phyloP scores from a whole-genome alignment of 257 asterid species.

The Nicotiana tabacum region DNA sequence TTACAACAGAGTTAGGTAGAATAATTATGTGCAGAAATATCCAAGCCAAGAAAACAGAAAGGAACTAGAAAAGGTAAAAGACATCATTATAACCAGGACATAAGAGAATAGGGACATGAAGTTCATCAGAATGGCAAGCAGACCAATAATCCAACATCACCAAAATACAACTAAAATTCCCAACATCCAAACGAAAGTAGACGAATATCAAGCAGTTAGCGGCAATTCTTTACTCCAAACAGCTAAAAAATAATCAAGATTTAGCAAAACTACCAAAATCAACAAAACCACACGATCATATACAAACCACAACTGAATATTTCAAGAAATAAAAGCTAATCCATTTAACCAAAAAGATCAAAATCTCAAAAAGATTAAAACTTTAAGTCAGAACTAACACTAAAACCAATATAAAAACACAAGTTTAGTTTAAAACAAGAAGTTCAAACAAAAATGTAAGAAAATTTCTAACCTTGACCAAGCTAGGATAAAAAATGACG shows the following conservation, averaged over 20 bases:
- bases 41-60: not conserved
- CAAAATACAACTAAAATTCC: not conserved
- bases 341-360: not conserved
- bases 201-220: not conserved
- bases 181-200: not conserved
- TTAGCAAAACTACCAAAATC: not conserved
- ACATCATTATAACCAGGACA: not conserved
- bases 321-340: not conserved
- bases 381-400: not conserved
- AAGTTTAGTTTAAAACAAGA: not conserved
- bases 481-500: slow-evolving; percentile 59
- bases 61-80: not conserved
- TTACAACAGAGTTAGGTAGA: not conserved
- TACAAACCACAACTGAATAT: not conserved
- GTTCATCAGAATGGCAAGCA: not conserved
- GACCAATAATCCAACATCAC: not conserved
- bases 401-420: not conserved
- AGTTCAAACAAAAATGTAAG: not conserved
- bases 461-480: slow-evolving; percentile 49
- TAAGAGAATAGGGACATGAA: not conserved
- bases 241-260: not conserved
- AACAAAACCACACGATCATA: not conserved
- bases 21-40: not conserved
- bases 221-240: not conserved
- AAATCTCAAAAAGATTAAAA: not conserved